Percentiles rank a stretch among this genome's conserved stretches.
Conservation (phyloP, 257 asterid species). For the Coffea eugenioides region DNA sequence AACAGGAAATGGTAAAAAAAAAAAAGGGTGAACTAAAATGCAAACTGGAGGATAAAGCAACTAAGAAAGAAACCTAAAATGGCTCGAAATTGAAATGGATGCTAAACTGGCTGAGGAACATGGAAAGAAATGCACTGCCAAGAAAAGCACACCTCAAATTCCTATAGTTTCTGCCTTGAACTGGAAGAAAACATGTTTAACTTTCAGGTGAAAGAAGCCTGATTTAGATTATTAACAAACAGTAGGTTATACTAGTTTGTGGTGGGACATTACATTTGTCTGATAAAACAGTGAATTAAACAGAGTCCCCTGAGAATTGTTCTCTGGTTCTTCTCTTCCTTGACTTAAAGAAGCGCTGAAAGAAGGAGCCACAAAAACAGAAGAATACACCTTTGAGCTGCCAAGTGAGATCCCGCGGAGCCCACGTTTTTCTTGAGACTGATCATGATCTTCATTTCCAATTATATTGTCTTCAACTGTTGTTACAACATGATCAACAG, state of each 20-base stretch:
- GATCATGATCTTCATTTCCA: background rate
- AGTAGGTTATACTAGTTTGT: background rate
- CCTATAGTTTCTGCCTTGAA: background rate
- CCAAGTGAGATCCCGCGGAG: slow-evolving; percentile 15
- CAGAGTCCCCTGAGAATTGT: background rate
- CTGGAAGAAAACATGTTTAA: background rate
- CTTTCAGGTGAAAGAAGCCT: background rate
- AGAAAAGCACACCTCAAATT: background rate
- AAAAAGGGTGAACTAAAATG: no score
- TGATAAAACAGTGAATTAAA: slow-evolving; percentile 5
- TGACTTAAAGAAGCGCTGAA: slow-evolving; percentile 24
- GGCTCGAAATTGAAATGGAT: background rate
- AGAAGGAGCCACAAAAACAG: slow-evolving; percentile 44
- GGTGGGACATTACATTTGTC: slow-evolving; percentile 1
- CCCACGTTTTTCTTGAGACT: slow-evolving; percentile 2
- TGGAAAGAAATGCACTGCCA: background rate
- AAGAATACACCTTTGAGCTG: slow-evolving; percentile 34
- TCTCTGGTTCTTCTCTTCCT: slow-evolving; percentile 4
- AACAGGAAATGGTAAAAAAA: no score
- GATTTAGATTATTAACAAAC: no score
- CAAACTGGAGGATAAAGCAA: no score
- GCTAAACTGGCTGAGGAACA: background rate
- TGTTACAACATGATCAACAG: background rate
- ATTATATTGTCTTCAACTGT: background rate
- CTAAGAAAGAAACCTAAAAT: background rate